These are phyloP conservation scores for Elongisporangium anandrum DNA, from an alignment of 352 stramenopile species.

Conservation along the genomic window DNA sequence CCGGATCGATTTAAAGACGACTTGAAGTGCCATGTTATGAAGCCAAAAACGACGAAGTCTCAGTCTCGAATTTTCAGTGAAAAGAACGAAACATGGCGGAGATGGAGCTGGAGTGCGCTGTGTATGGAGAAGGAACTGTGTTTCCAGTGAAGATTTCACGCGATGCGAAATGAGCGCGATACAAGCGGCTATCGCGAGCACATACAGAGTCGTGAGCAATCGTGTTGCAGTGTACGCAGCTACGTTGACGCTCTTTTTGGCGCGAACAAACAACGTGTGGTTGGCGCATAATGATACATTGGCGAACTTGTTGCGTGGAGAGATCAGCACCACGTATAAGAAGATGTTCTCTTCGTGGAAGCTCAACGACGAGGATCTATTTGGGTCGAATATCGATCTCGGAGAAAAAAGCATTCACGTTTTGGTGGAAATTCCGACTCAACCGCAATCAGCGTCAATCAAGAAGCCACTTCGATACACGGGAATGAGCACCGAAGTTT, in stretches of 20 bases:
- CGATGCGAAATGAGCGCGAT: conserved; percentile 15
- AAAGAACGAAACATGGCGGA: conserved; percentile 10
- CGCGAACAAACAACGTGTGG: not conserved
- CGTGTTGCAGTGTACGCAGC: conserved; percentile 11
- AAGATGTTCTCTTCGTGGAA: too few species aligned
- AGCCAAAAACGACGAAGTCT: too few species aligned
- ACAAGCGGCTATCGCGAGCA: conserved; percentile 10
- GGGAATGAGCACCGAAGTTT: conserved; percentile 13
- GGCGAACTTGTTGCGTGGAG: not conserved
- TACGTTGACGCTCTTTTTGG: too few species aligned
- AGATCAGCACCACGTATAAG: too few species aligned
- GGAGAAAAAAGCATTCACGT: not conserved
- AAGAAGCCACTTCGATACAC: conserved; percentile 15
- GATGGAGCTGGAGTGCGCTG: conserved; percentile 10
- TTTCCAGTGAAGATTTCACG: conserved; percentile 16
- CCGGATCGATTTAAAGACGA: too few species aligned
- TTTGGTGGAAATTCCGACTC: conserved; percentile 1
- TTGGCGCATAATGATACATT: conserved; percentile 11
- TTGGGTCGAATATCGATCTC: too few species aligned
- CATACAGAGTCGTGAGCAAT: not conserved
- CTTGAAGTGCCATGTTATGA: too few species aligned
- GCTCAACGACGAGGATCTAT: too few species aligned
- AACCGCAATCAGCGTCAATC: conserved; percentile 10
- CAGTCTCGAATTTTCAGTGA: too few species aligned
- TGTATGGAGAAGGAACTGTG: conserved; percentile 20